A percentile compares a stretch with the other conserved stretches of the same genome.
These are phyloP conservation scores for Hippophae tibetana DNA, from an alignment of 306 rosid genomes.

Conservation along the genomic window DNA sequence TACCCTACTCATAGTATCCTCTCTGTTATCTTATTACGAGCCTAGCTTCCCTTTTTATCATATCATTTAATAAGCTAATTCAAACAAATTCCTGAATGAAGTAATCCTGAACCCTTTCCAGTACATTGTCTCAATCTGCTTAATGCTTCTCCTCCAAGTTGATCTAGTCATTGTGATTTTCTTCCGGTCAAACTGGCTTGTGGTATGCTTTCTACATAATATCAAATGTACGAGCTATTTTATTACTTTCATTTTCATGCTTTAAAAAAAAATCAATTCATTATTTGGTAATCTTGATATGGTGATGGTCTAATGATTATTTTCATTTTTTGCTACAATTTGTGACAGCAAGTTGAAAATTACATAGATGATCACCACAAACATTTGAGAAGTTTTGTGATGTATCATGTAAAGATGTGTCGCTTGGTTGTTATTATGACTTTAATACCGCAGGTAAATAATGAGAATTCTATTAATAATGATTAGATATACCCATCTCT, in stretches of 20 bases:
- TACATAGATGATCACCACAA: conserved; percentile 19
- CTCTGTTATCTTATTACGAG: neutral
- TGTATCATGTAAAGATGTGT: conserved; percentile 26
- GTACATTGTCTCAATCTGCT: conserved; percentile 27
- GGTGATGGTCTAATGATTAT: neutral
- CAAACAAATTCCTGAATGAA: neutral
- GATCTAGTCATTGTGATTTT: conserved; percentile 18
- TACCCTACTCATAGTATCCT: conserved; percentile 40
- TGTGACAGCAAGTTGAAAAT: conserved; percentile 27
- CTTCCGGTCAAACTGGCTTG: conserved; percentile 33
- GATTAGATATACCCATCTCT: too few relatives aligned
- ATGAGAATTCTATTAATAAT: too few relatives aligned
- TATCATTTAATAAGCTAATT: too few relatives aligned
- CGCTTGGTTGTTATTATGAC: conserved; percentile 27
- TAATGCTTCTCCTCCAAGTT: conserved; percentile 28
- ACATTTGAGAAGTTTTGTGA: conserved; percentile 22
- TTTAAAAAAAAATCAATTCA: too few relatives aligned
- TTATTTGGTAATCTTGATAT: too few relatives aligned
- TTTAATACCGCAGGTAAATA: conserved; percentile 43
- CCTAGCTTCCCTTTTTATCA: too few relatives aligned
- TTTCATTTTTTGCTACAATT: neutral
- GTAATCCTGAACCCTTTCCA: conserved; percentile 27
- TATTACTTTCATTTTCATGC: too few relatives aligned
- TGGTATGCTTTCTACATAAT: conserved; percentile 25
- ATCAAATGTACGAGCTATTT: neutral